Percentiles rank a stretch among this genome's conserved stretches.
These are phyloP conservation scores for Lophium mytilinum DNA, from an alignment of 495 filamentous ascomycete species.

Conservation along the genomic window DNA sequence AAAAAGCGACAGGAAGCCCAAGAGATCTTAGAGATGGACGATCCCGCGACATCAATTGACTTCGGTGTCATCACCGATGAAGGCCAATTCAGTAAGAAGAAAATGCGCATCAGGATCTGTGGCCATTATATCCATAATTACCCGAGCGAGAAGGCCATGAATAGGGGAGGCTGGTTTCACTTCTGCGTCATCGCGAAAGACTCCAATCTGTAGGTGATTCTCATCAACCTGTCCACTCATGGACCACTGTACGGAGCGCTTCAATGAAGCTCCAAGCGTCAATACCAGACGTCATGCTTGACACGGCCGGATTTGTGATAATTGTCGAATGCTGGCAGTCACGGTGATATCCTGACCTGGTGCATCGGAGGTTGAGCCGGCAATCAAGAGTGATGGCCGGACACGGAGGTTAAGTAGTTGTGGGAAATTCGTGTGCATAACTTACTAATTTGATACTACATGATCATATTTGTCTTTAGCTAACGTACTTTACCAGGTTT, in stretches of 20 bases:
- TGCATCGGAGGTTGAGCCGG: background rate
- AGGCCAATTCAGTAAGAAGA: conserved; percentile 21
- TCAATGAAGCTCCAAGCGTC: too few relatives aligned
- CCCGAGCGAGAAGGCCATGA: conserved; percentile 44
- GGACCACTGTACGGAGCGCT: too few relatives aligned
- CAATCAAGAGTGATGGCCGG: too few relatives aligned
- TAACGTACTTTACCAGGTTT: too few relatives aligned
- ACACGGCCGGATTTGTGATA: too few relatives aligned
- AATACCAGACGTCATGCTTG: too few relatives aligned
- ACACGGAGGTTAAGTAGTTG: too few relatives aligned
- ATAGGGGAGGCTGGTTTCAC: conserved; percentile 46
- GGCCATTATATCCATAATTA: conserved; percentile 48
- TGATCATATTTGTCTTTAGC: too few relatives aligned
- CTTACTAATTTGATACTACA: too few relatives aligned
- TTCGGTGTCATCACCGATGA: conserved; percentile 23
- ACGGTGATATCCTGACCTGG: background rate
- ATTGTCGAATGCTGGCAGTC: too few relatives aligned
- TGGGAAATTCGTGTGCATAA: too few relatives aligned
- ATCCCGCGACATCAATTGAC: background rate
- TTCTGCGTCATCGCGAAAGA: conserved; percentile 48
- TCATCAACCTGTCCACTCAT: too few relatives aligned
- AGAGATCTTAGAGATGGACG: background rate
- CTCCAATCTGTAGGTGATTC: conserved; percentile 30
- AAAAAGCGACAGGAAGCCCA: background rate
- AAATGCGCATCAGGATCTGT: conserved; percentile 43